phyloP scores from a whole-genome alignment of 306 rosid species.

The Crataegus laevigata region DNA sequence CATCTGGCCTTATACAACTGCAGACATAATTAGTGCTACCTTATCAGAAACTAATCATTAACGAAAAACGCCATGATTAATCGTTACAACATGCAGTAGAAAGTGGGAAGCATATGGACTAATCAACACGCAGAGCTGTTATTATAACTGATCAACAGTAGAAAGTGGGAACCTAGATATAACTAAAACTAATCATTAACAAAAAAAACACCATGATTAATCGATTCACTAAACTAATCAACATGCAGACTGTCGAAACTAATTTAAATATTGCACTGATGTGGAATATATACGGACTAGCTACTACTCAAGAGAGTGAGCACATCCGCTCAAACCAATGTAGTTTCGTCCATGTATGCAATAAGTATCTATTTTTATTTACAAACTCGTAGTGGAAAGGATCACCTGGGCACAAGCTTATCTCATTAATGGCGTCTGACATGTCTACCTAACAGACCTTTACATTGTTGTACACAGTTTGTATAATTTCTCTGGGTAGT shows the following conservation, averaged over 20 bases:
- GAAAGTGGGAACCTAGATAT: too few relatives aligned
- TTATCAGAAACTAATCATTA: too few relatives aligned
- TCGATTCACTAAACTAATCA: background rate
- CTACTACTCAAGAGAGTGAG: background rate
- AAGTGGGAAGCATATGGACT: too few relatives aligned
- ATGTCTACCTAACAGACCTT: slow-evolving; percentile 16
- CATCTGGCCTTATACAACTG: too few relatives aligned
- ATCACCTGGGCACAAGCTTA: background rate
- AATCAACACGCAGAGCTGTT: too few relatives aligned
- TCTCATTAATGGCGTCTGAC: slow-evolving; percentile 26
- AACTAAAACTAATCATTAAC: background rate
- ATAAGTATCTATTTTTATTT: too few relatives aligned
- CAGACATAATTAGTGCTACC: background rate
- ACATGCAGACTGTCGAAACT: background rate
- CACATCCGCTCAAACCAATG: background rate
- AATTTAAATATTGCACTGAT: too few relatives aligned
- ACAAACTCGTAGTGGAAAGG: background rate
- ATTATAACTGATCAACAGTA: too few relatives aligned
- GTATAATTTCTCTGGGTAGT: background rate
- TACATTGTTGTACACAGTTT: background rate
- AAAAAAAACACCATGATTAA: too few relatives aligned
- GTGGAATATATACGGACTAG: background rate
- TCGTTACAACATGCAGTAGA: too few relatives aligned
- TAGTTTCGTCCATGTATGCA: too few relatives aligned
- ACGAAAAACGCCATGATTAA: background rate